phyloP scores from a whole-genome alignment of 2,329 filamentous ascomycete genomes.

The Coniochaeta hoffmannii region DNA sequence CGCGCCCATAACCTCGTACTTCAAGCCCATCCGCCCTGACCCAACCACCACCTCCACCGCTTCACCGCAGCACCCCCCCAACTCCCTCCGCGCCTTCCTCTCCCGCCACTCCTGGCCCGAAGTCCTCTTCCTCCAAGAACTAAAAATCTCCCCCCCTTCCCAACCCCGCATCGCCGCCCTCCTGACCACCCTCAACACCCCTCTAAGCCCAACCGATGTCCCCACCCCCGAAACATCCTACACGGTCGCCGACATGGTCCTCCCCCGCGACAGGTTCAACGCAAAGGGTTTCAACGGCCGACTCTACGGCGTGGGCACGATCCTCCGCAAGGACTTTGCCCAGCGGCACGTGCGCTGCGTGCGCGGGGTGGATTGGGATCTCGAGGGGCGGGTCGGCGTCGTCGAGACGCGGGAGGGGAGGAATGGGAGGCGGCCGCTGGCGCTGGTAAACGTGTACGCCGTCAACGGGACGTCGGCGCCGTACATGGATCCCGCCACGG shows the following conservation, averaged over 20 bases:
- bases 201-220: slow-evolving; percentile 3
- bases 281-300: slow-evolving; percentile 40
- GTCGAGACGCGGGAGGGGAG: slow-evolving; percentile 32
- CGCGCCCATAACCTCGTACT: slow-evolving; percentile 16
- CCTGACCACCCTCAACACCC: slow-evolving; percentile 12
- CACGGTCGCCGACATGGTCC: slow-evolving; percentile 30
- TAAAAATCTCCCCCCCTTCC: slow-evolving; percentile 15
- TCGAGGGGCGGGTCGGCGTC: slow-evolving; percentile 42
- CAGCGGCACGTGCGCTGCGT: slow-evolving; percentile 18
- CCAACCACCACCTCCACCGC: neutral
- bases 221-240: slow-evolving; percentile 8
- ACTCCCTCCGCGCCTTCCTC: slow-evolving; percentile 14
- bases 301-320: slow-evolving; percentile 43
- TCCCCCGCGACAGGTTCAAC: slow-evolving; percentile 41
- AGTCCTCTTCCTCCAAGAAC: slow-evolving; percentile 18
- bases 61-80: neutral
- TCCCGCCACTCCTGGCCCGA: slow-evolving; percentile 17
- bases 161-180: slow-evolving; percentile 9
- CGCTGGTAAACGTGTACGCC: slow-evolving; percentile 44
- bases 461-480: slow-evolving; percentile 42
- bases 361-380: slow-evolving; percentile 39
- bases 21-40: slow-evolving; percentile 8
- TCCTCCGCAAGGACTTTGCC: slow-evolving; percentile 36
- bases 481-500: slow-evolving; percentile 36
- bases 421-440: slow-evolving; percentile 18